Evolutionary conservation across 495 filamentous ascomycete species (phyloP), one percentile per base, ranked within the genome.

Genomic region (Penicillium argentinense): DNA sequence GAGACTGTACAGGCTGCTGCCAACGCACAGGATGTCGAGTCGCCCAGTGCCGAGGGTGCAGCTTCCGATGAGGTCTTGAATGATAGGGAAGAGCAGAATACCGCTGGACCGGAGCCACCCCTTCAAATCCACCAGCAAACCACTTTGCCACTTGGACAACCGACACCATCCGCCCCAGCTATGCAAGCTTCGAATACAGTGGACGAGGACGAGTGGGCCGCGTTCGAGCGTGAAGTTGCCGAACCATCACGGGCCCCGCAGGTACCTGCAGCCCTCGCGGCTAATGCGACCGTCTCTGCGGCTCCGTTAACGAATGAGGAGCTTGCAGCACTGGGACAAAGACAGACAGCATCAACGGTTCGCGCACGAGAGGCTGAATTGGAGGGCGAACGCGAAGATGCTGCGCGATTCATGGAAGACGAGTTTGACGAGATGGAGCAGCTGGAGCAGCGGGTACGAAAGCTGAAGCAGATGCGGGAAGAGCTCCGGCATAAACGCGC

Each of bases 361-460:
- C 57, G 55, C 18, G 46, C 59, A 41, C 74, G 76, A 25, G 84
- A 86, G 39, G 82, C 75, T 1, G 80, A 85, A 34, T 61, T 79
- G n/a, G 90, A 88, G 47, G 88, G 83, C 13, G 89, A 95, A 69
- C 84, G 84, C 17, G 91, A 96, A 57, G 91, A 95, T 57, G 90
- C 91, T 3, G 84, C 82, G 16, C 78, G 87, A 37, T 79, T 84
- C 44, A 64, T 97, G 45, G 84, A 92, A 63, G 84, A 87, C 46
- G 93, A 98, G 64, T 89, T 97, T 62, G 93, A 95, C 41, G 85
- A 93, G 61, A 97, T 97, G 92, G 89, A 93, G 60, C 82, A 82
- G 42, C 76, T 96, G 34, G 93, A 97, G 66, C 82, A 83, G 53
- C 78, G 91, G 28, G 87, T 96, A 6, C 73, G 76, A 56, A 80